Evolutionary conservation across 352 stramenopile genomes (phyloP).

Genomic region (Phytophthora pisi): DNA sequence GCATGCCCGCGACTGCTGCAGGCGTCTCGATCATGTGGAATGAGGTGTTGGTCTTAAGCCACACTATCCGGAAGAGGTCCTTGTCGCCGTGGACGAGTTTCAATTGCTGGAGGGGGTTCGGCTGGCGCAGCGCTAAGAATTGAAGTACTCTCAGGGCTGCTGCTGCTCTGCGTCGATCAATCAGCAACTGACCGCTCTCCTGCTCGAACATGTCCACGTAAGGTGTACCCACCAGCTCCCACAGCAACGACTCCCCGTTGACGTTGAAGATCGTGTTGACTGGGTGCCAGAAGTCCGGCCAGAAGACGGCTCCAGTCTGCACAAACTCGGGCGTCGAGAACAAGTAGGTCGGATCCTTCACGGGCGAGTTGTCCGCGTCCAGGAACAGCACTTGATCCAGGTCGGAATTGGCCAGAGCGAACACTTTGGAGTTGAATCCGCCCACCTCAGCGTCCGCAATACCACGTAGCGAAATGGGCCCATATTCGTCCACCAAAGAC

Average conservation of each 20-base stretch:
- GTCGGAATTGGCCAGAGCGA: constrained; percentile 43
- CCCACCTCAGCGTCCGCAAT: constrained; percentile 35
- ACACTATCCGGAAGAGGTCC: constrained; percentile 52
- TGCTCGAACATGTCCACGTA: constrained; percentile 71
- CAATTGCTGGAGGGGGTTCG: constrained; percentile 29
- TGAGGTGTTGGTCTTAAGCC: constrained; percentile 42
- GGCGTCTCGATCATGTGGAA: constrained; percentile 50
- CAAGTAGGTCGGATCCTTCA: constrained; percentile 54
- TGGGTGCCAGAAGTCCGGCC: constrained; percentile 72
- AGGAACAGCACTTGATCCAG: constrained; percentile 57
- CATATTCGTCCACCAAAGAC: constrained; percentile 28
- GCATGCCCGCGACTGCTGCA: constrained; percentile 36
- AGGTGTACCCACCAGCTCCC: constrained; percentile 46
- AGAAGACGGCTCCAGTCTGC: constrained; percentile 55
- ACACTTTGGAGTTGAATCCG: constrained; percentile 60
- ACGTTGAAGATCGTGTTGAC: constrained; percentile 67
- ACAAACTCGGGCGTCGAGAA: constrained; percentile 47
- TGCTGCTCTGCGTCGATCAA: constrained; percentile 36
- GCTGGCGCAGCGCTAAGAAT: constrained; percentile 36
- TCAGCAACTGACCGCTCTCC: constrained; percentile 59
- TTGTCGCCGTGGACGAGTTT: constrained; percentile 53
- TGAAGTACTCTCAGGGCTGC: constrained; percentile 29
- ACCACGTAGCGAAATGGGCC: constrained; percentile 27
- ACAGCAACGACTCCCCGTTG: constrained; percentile 53
- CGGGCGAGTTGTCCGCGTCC: constrained; percentile 60